Evolutionary conservation across 1,284 basidiomycete species (phyloP).

Genomic region (Hemileccinum hortonii): DNA sequence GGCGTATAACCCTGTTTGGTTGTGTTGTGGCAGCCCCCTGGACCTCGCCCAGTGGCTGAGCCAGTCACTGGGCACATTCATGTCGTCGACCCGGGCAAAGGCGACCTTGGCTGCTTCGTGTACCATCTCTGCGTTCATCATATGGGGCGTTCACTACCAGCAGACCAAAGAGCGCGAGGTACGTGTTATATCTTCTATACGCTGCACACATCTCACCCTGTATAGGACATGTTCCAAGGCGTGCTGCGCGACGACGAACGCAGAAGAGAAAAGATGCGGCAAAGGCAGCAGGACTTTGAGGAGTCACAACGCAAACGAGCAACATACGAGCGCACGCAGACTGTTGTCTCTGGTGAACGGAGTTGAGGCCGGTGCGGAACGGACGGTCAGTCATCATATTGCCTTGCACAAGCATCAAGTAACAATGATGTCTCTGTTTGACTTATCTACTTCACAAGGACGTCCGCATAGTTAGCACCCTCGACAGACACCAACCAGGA

Average conservation of each 20-base stretch:
- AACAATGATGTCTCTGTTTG: too few relatives aligned
- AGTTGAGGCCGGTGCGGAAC: slow-evolving; percentile 4
- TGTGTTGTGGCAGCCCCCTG: slow-evolving; percentile 25
- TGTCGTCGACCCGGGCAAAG: slow-evolving; percentile 83
- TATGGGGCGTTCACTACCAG: slow-evolving; percentile 91
- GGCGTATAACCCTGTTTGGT: slow-evolving; percentile 21
- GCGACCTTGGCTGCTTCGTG: slow-evolving; percentile 73
- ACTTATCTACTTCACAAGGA: neutral
- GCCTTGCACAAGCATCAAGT: neutral
- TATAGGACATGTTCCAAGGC: slow-evolving; percentile 88
- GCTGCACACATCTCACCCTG: slow-evolving; percentile 7
- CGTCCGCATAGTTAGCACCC: slow-evolving; percentile 3
- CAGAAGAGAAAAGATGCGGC: slow-evolving; percentile 65
- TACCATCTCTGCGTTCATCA: slow-evolving; percentile 64
- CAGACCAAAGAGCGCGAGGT: slow-evolving; percentile 88
- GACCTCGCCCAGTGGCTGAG: slow-evolving; percentile 18
- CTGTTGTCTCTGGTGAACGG: slow-evolving; percentile 36
- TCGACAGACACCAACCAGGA: slow-evolving; percentile 1
- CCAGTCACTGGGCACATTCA: neutral
- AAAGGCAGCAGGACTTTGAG: slow-evolving; percentile 65
- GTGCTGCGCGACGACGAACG: slow-evolving; percentile 87
- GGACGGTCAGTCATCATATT: slow-evolving; percentile 4
- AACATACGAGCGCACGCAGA: slow-evolving; percentile 66
- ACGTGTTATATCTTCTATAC: slow-evolving; percentile 1
- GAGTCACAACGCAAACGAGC: slow-evolving; percentile 65